Percentiles rank a stretch among this genome's conserved stretches.
phyloP scores from a whole-genome alignment of 129 eudicot genomes.

The Oenanthe sinensis region DNA sequence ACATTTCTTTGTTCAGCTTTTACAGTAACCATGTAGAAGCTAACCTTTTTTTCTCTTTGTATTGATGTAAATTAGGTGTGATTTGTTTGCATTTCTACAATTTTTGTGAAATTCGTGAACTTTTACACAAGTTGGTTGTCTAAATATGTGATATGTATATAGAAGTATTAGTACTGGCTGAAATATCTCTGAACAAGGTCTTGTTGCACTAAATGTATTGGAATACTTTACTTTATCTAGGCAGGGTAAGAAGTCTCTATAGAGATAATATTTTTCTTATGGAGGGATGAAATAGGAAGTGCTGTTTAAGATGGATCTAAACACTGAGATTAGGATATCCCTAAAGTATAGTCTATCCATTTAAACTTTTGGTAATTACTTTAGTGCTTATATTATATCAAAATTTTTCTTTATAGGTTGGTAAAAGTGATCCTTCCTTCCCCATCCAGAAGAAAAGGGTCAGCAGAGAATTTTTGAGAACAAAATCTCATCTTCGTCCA shows the following conservation, averaged over 20 bases:
- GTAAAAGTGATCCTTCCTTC: conserved; percentile 69
- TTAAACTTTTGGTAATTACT: neutral
- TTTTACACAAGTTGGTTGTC: neutral
- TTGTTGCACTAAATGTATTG: neutral
- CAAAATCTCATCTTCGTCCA: conserved; percentile 96
- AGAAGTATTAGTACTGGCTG: neutral
- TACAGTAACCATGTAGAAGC: neutral
- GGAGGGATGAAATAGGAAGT: neutral
- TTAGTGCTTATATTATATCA: neutral
- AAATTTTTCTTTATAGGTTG: conserved; percentile 45
- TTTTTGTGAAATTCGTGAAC: neutral
- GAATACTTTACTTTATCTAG: neutral
- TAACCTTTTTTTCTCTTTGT: neutral
- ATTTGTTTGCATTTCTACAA: neutral
- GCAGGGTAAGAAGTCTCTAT: neutral
- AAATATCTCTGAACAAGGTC: neutral
- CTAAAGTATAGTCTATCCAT: neutral
- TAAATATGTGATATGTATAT: neutral
- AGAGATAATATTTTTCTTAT: neutral
- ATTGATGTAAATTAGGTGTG: neutral
- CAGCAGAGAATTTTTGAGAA: conserved; percentile 84
- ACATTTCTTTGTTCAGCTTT: neutral
- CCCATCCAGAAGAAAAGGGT: conserved; percentile 93
- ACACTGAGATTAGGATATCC: neutral
- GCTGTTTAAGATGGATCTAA: neutral